Evolutionary conservation across 2,329 filamentous ascomycete genomes (phyloP), one percentile per base, ranked within the genome.

Genomic region (Karstenula rhodostoma): DNA sequence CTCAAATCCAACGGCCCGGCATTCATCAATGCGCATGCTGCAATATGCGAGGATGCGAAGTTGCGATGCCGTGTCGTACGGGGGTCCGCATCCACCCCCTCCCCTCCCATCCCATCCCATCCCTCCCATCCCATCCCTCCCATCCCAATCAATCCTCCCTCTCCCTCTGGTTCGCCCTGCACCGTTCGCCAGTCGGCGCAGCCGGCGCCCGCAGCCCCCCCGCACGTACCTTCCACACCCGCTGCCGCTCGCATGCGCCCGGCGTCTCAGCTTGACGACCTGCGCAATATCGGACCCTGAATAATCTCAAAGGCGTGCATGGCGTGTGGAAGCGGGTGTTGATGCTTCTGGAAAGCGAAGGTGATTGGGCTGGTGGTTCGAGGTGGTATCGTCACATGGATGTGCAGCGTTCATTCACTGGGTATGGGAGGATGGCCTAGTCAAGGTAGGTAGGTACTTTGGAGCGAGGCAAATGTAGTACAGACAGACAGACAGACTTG

Each of bases 41-140:
- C 53, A 66, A 59, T 63, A 66, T 66, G 58, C 63, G 63, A 19
- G 33, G 42, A 66, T 66, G 63, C 63, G 61, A 59, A 66, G 46
- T 60, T 59, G 52, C n/a, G 44, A 61, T 57, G 56, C 57, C 48
- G 43, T 46, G 7, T 29, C 8, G 29, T 37, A 17, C 23, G 48
- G 48, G 48, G 48, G 47, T 40, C 37, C 15, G 37, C 17, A 17
- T 40, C 37, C n/a, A n/a, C n/a, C n/a, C n/a, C n/a, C n/a, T n/a
- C n/a, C n/a, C n/a, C n/a, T n/a, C n/a, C 37, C 35, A 17, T 10
- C 29, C 8, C 29, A 29, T 4, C 27, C 27, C 27, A 29, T 29
- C 27, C 27, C n/a, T n/a, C n/a, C 37, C 35, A 17, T 10, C 29
- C 8, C 29, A 29, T 4, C 27, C 27, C 27, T 8, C 27, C 27